Evolutionary conservation across 805 yeast species (phyloP), one percentile per base, ranked within the genome.

Genomic region (Tetrapisispora taiwanensis): DNA sequence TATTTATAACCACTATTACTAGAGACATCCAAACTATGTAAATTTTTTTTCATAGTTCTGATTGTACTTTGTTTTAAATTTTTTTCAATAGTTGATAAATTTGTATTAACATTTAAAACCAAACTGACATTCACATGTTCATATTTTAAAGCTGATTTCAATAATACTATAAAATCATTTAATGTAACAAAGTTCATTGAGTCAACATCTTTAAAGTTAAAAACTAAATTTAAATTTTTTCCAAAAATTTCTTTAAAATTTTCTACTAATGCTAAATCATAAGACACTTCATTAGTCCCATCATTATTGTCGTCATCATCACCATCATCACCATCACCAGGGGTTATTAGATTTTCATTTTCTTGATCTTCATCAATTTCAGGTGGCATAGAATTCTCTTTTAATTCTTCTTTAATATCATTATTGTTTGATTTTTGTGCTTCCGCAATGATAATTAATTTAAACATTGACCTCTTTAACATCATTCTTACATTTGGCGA

Each of bases 401-500:
- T 30, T 18, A 39, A 30, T 32, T 40, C 31, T 12, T 35, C 28
- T 28, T 37, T 33, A 27, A 37, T 26, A 9, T 7, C 18, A 12
- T 36, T 44, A 9, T 39, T 36, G 24, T 46, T 48, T 7, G 48
- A 36, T 17, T 43, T 45, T 37, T 37, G 40, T 3, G 49, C 44
- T 43, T 55, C 60, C 9, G 59, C 55, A 7, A 52, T 44, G 2
- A 59, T 47, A 28, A 63, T 52, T 14, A 60, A 51, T 20, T 59
- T 53, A 31, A 62, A 62, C 58, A 68, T 57, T 1, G 66, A 54
- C 48, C 64, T 59, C 45, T 60, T 55, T 30, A 68, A 46, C 50
- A 68, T 57, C 52, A 62, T 54, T 43, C 67, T 59, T 7, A 68
- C 58, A 44, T 60, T 66, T 7, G 66, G 62, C 31, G 70, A 67